Evolutionary conservation across 169 alveolate genomes (phyloP).

Genomic region (Cyclospora cayetanensis): DNA sequence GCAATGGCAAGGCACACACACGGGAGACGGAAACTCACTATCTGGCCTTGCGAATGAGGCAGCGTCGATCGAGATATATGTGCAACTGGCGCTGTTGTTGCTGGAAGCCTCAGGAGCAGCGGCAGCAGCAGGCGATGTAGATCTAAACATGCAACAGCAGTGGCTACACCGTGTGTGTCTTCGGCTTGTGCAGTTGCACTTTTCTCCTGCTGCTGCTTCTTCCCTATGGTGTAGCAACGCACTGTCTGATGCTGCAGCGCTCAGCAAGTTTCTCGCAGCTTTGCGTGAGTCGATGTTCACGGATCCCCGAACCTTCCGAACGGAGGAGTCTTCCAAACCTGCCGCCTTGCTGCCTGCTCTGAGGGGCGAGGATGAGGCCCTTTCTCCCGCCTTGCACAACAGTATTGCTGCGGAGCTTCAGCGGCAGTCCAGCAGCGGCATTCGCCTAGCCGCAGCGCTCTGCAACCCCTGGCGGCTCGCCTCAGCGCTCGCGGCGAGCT

Average conservation of each 20-base stretch:
- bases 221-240: not conserved
- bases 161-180: not conserved
- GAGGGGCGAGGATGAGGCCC: not conserved
- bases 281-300: not conserved
- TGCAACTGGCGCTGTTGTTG: not conserved
- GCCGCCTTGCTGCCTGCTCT: not conserved
- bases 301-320: not conserved
- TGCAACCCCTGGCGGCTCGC: constrained; percentile 31
- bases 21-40: not conserved
- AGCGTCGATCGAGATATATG: not conserved
- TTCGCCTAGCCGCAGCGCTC: constrained; percentile 11
- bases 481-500: not conserved
- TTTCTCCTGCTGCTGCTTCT: constrained; percentile 35
- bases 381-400: not conserved
- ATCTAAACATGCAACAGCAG: not conserved
- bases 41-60: not conserved
- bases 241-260: constrained; percentile 30
- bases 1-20: not conserved
- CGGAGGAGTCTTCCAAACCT: not conserved
- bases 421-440: not conserved
- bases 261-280: not conserved
- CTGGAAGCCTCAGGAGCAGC: constrained; percentile 25
- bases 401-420: not conserved
- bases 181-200: constrained; percentile 6
- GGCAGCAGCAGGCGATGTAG: not conserved